Evolutionary conservation across 2,329 filamentous ascomycete species (phyloP).

Genomic region (Fusarium sulawesiense): DNA sequence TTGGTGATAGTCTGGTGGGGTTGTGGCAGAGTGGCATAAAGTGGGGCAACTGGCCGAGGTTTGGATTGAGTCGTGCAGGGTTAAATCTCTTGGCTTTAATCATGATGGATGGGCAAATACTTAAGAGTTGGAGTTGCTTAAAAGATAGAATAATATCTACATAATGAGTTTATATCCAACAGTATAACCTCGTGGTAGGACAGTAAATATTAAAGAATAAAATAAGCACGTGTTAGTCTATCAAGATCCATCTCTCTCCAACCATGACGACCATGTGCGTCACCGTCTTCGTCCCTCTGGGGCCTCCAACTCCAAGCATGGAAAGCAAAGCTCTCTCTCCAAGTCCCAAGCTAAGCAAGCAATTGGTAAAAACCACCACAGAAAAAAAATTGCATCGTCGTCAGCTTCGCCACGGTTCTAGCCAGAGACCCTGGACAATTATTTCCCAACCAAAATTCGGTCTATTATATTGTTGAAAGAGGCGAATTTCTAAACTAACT

Average conservation of each 20-base stretch:
- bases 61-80: constrained; percentile 18
- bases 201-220: not conserved
- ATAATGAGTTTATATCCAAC: not conserved
- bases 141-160: not conserved
- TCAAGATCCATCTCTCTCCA: constrained; percentile 29
- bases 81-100: constrained; percentile 21
- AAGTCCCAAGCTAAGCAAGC: not conserved
- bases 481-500: constrained; percentile 9
- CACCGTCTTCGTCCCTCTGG: constrained; percentile 36
- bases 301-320: constrained; percentile 30
- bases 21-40: not conserved
- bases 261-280: constrained; percentile 51
- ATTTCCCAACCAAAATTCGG: constrained; percentile 7
- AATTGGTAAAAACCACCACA: constrained; percentile 1
- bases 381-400: constrained; percentile 35
- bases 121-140: not conserved
- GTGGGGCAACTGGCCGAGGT: constrained; percentile 8
- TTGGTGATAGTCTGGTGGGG: constrained; percentile 5
- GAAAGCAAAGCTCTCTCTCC: constrained; percentile 5
- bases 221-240: constrained; percentile 34
- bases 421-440: not conserved
- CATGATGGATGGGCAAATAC: not conserved
- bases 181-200: not conserved
- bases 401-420: constrained; percentile 44
- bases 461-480: constrained; percentile 20